A percentile compares a stretch with the other conserved stretches of the same genome.
phyloP scores from a whole-genome alignment of 805 yeast species.

The Clavispora fructus region DNA sequence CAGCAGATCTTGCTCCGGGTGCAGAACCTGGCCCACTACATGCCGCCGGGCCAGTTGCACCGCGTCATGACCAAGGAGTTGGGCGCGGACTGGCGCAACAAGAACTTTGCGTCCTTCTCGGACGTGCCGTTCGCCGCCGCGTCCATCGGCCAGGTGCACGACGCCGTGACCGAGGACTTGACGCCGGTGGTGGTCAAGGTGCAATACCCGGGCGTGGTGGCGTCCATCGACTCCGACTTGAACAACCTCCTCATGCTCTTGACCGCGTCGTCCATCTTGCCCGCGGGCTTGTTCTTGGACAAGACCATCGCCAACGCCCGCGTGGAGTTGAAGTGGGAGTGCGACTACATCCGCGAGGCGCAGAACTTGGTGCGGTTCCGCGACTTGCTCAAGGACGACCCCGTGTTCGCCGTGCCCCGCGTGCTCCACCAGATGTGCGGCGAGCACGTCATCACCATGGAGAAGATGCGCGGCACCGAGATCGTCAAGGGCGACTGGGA shows the following conservation, averaged over 20 bases:
- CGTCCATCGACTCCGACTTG: slow-evolving; percentile 89
- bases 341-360: slow-evolving; percentile 92
- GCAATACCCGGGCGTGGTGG: slow-evolving; percentile 95
- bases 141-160: slow-evolving; percentile 94
- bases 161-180: slow-evolving; percentile 62
- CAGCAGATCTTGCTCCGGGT: slow-evolving; percentile 77
- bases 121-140: slow-evolving; percentile 96
- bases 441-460: slow-evolving; percentile 84
- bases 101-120: slow-evolving; percentile 65
- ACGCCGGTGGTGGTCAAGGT: slow-evolving; percentile 88
- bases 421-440: slow-evolving; percentile 77
- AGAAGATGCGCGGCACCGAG: slow-evolving; percentile 76
- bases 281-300: slow-evolving; percentile 88
- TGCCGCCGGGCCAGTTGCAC: slow-evolving; percentile 90
- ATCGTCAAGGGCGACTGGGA: slow-evolving; percentile 71
- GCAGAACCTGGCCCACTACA: slow-evolving; percentile 91
- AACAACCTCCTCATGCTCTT: slow-evolving; percentile 76
- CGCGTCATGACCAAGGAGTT: slow-evolving; percentile 66
- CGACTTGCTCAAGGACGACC: slow-evolving; percentile 47
- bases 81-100: slow-evolving; percentile 72
- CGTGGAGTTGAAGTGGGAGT: slow-evolving; percentile 92
- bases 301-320: slow-evolving; percentile 91
- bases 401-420: slow-evolving; percentile 71
- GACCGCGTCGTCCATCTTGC: slow-evolving; percentile 81
- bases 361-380: slow-evolving; percentile 64